Conservation (phyloP, 129 eudicot genomes). For the Ambrosia artemisiifolia region DNA sequence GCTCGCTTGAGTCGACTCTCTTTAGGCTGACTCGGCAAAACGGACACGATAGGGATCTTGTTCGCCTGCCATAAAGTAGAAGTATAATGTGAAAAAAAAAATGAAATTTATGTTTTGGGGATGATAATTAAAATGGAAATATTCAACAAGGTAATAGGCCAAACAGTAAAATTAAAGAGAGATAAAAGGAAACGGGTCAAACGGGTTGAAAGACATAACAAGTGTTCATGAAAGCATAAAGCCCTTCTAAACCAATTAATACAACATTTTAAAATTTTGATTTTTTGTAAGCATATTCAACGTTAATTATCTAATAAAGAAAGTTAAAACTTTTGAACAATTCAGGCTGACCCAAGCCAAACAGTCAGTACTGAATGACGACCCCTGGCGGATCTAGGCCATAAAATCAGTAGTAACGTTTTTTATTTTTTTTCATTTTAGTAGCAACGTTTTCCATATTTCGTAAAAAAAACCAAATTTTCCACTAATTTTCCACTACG, state of each 20-base stretch:
- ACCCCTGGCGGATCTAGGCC: no score
- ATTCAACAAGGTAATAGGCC: background rate
- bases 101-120: background rate
- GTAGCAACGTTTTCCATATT: no score
- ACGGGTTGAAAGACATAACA: background rate
- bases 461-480: no score
- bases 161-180: background rate
- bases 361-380: background rate
- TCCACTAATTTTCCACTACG: no score
- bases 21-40: constrained; percentile 70
- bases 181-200: background rate
- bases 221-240: background rate
- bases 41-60: constrained; percentile 61
- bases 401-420: no score
- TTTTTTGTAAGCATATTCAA: background rate
- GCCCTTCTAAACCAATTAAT: background rate
- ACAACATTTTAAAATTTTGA: background rate
- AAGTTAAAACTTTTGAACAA: background rate
- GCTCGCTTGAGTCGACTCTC: constrained; percentile 61
- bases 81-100: background rate
- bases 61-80: constrained; percentile 43
- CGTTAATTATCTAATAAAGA: background rate
- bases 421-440: no score
- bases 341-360: background rate
- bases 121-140: background rate